Conservation (phyloP, 2,329 filamentous ascomycete species). For the Aureobasidium sp. region DNA sequence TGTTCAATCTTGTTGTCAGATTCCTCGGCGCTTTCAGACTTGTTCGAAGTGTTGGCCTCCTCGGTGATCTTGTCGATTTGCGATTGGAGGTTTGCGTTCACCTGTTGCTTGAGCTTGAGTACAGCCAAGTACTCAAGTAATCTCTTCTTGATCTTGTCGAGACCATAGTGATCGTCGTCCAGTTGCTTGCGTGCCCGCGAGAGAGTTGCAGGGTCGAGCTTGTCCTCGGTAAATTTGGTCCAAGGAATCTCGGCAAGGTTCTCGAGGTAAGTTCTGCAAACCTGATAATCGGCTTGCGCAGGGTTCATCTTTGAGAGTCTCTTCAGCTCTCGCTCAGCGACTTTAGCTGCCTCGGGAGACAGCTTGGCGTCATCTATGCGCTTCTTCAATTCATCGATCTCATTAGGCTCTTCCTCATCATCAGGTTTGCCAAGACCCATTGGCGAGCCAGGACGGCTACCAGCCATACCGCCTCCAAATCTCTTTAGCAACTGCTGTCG, state of each 20-base stretch:
- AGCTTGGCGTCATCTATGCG: slow-evolving; percentile 75
- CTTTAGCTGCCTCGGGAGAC: slow-evolving; percentile 75
- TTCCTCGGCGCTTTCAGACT: slow-evolving; percentile 23
- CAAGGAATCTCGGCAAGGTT: slow-evolving; percentile 92
- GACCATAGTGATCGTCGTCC: slow-evolving; percentile 90
- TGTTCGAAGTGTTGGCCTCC: slow-evolving; percentile 27
- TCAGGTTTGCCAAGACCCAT: slow-evolving; percentile 43
- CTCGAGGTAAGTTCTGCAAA: slow-evolving; percentile 88
- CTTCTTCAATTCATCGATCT: slow-evolving; percentile 86
- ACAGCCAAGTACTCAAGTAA: slow-evolving; percentile 93
- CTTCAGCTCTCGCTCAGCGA: slow-evolving; percentile 84
- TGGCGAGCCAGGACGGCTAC: slow-evolving; percentile 20
- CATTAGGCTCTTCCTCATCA: slow-evolving; percentile 75
- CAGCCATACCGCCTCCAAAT: slow-evolving; percentile 26
- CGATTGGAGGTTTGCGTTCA: slow-evolving; percentile 74
- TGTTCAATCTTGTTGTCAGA: slow-evolving; percentile 33
- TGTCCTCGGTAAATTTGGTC: slow-evolving; percentile 76
- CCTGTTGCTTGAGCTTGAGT: slow-evolving; percentile 85
- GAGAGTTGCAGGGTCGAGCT: slow-evolving; percentile 74
- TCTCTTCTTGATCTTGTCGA: slow-evolving; percentile 96
- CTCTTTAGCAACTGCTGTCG: slow-evolving; percentile 36
- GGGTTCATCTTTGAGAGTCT: slow-evolving; percentile 92
- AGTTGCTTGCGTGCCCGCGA: slow-evolving; percentile 77
- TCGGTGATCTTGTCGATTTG: slow-evolving; percentile 59
- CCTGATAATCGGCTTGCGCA: slow-evolving; percentile 90